These are phyloP conservation scores for Mycena polygramma DNA, from an alignment of 768 basidiomycete species.

Conservation along the genomic window DNA sequence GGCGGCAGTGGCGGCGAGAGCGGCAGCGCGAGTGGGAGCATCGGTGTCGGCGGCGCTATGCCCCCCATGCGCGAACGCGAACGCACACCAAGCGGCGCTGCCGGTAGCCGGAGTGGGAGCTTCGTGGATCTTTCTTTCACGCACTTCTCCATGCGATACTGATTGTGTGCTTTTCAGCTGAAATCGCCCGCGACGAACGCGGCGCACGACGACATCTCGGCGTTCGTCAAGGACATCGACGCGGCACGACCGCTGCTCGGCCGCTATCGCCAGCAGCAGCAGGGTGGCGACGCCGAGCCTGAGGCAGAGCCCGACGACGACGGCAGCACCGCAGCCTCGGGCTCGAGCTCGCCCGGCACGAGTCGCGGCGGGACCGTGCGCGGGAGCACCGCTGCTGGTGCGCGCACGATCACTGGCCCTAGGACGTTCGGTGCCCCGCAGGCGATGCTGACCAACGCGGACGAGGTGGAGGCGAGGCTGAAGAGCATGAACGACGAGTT, in stretches of 20 bases:
- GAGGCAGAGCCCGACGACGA: slow-evolving; percentile 14
- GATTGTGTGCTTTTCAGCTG: not conserved
- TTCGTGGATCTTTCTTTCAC: slow-evolving; percentile 26
- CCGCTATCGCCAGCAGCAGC: slow-evolving; percentile 44
- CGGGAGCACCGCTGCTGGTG: slow-evolving; percentile 19
- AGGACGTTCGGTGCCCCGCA: not conserved
- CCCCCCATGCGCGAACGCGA: no score
- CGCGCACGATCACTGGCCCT: no score
- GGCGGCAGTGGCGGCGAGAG: slow-evolving; percentile 45
- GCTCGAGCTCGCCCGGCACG: slow-evolving; percentile 29
- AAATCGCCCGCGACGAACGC: slow-evolving; percentile 19
- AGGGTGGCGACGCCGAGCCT: not conserved
- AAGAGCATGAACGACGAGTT: slow-evolving; percentile 78
- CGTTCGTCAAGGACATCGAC: slow-evolving; percentile 84
- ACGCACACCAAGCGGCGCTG: not conserved
- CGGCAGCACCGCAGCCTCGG: not conserved
- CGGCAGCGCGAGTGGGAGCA: not conserved
- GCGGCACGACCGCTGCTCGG: slow-evolving; percentile 73
- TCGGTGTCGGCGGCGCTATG: not conserved
- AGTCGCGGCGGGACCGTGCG: slow-evolving; percentile 33
- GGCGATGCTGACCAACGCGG: slow-evolving; percentile 71
- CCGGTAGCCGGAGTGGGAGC: slow-evolving; percentile 33
- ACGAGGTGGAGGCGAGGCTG: slow-evolving; percentile 75
- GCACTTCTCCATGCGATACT: not conserved
- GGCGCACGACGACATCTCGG: slow-evolving; percentile 76